phyloP scores from a whole-genome alignment of 2,329 filamentous ascomycete genomes.

The Alternaria sp. region DNA sequence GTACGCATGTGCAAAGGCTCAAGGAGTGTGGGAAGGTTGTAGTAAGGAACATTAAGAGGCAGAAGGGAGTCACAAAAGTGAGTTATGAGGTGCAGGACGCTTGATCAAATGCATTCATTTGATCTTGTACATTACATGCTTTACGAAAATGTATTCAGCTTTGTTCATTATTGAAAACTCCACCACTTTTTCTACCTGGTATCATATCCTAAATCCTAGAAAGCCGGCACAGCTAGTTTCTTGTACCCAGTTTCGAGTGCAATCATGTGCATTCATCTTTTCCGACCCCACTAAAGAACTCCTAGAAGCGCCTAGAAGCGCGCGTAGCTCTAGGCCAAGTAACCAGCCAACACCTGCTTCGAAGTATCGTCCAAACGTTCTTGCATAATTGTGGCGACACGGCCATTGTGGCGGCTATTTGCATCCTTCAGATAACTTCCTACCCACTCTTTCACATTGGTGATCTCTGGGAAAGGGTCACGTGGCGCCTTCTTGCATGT shows the following conservation, averaged over 20 bases:
- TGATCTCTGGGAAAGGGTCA: constrained; percentile 87
- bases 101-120: background rate
- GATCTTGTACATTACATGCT: constrained; percentile 8
- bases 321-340: constrained; percentile 28
- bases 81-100: constrained; percentile 52
- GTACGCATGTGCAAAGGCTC: constrained; percentile 73
- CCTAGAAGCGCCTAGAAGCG: background rate
- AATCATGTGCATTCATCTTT: background rate
- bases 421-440: constrained; percentile 78
- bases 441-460: constrained; percentile 84
- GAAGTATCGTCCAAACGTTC: constrained; percentile 67
- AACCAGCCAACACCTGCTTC: constrained; percentile 51
- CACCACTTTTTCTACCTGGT: constrained; percentile 26
- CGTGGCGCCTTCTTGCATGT: constrained; percentile 78
- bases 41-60: constrained; percentile 72
- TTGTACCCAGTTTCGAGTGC: background rate
- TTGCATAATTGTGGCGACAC: constrained; percentile 74
- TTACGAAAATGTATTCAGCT: constrained; percentile 3
- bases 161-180: constrained; percentile 3
- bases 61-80: constrained; percentile 70
- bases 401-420: constrained; percentile 75
- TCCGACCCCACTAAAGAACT: background rate
- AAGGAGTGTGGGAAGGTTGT: constrained; percentile 66
- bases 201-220: constrained; percentile 24
- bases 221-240: background rate